A percentile compares a stretch with the other conserved stretches of the same genome.
Conservation (phyloP, 2,329 filamentous ascomycete species). For the Colletotrichum ledebouriae region DNA sequence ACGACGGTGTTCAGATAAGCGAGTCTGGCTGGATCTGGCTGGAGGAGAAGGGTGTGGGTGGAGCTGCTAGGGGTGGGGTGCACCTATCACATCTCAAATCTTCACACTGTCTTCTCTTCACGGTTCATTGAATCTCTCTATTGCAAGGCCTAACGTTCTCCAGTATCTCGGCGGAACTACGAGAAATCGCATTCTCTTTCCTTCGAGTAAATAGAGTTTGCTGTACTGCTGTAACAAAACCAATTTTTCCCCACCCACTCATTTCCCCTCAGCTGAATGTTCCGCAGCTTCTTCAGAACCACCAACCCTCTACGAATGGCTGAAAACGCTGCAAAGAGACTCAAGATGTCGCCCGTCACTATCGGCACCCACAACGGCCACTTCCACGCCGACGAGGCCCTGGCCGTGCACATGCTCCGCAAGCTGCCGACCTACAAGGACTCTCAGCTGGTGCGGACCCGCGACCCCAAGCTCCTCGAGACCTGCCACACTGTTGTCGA, state of each 20-base stretch:
- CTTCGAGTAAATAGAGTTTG: constrained; percentile 1
- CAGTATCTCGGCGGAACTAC: not conserved
- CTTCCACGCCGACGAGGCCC: constrained; percentile 98
- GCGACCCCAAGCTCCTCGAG: constrained; percentile 82
- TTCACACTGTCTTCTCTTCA: constrained; percentile 25
- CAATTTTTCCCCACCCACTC: not conserved
- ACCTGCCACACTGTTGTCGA: constrained; percentile 96
- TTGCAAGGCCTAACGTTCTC: not conserved
- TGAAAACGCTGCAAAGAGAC: constrained; percentile 81
- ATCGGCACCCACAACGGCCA: constrained; percentile 98
- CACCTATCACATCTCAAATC: constrained; percentile 39
- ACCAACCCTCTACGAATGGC: constrained; percentile 64
- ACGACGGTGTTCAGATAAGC: constrained; percentile 20
- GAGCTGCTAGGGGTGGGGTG: constrained; percentile 6
- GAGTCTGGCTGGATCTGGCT: not conserved
- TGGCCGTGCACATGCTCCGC: constrained; percentile 96
- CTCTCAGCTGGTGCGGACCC: constrained; percentile 85
- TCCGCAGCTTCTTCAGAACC: constrained; percentile 52
- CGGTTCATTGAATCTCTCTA: not conserved
- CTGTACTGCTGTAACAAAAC: constrained; percentile 11
- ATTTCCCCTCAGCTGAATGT: constrained; percentile 52
- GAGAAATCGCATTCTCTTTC: not conserved
- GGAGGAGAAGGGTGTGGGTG: not conserved
- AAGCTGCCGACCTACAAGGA: constrained; percentile 84
- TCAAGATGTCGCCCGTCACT: constrained; percentile 74